Conservation (phyloP, 331 rosid species). For the Cydonia oblonga region DNA sequence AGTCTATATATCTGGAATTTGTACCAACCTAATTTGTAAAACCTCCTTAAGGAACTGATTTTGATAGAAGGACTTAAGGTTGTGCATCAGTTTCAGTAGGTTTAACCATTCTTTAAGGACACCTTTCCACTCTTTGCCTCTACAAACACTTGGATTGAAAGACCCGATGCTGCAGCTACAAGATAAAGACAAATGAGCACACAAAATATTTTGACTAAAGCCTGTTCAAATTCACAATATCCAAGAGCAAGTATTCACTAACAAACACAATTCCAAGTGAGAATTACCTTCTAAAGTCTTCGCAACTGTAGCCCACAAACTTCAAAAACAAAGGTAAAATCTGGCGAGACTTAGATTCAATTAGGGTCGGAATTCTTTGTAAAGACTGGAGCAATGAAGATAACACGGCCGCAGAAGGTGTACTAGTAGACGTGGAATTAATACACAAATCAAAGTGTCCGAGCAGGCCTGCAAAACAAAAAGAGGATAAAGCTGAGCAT, state of each 20-base stretch:
- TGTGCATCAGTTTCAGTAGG: constrained; percentile 67
- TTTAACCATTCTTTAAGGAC: constrained; percentile 87
- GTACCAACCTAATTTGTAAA: constrained; percentile 62
- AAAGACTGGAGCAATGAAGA: constrained; percentile 60
- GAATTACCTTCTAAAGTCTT: constrained; percentile 42
- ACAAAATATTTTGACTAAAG: not conserved
- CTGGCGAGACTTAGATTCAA: constrained; percentile 53
- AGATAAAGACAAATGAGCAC: not conserved
- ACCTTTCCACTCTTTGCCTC: constrained; percentile 83
- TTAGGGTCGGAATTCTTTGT: constrained; percentile 50
- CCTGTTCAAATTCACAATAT: not conserved
- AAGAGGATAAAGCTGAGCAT: not conserved
- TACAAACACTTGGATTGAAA: constrained; percentile 56
- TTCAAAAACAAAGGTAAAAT: constrained; percentile 58
- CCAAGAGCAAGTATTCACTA: not conserved
- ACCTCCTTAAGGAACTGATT: constrained; percentile 68
- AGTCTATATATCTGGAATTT: not conserved
- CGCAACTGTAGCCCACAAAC: constrained; percentile 60
- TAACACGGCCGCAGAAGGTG: constrained; percentile 52
- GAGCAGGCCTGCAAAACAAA: constrained; percentile 51
- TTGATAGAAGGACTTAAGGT: constrained; percentile 45
- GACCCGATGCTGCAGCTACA: constrained; percentile 56
- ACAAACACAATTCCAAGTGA: constrained; percentile 11
- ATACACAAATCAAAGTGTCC: constrained; percentile 36
- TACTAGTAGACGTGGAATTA: constrained; percentile 39